phyloP scores from a whole-genome alignment of 1,284 basidiomycete species.

The Pseudozyma flocculosa region DNA sequence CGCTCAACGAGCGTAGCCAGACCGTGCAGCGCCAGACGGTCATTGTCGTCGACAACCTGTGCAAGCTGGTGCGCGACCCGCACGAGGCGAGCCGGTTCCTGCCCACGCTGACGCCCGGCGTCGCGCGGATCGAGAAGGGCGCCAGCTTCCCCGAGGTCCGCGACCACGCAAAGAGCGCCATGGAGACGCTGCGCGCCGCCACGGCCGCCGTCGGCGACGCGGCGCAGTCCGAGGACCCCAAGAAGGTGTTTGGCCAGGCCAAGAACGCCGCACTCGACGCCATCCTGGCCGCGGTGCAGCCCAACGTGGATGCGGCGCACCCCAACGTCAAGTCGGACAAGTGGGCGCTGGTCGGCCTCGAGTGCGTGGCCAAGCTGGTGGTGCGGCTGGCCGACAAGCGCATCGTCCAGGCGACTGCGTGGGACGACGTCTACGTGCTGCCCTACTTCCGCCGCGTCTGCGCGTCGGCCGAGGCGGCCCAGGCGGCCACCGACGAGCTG shows the following conservation, averaged over 20 bases:
- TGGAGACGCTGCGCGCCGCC: conserved; percentile 47
- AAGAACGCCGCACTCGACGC: conserved; percentile 41
- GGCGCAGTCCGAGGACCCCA: conserved; percentile 44
- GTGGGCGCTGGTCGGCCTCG: conserved; percentile 46
- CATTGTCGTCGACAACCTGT: conserved; percentile 92
- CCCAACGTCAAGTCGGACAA: conserved; percentile 44
- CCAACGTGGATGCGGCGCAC: conserved; percentile 37
- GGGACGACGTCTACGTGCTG: conserved; percentile 56
- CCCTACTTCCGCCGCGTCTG: conserved; percentile 59
- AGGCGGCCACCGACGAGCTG: conserved; percentile 44
- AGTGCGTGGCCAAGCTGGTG: conserved; percentile 46
- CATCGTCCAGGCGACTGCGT: conserved; percentile 48
- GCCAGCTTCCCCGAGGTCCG: conserved; percentile 92
- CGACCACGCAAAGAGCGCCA: conserved; percentile 52
- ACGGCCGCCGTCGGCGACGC: conserved; percentile 35
- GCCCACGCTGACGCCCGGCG: conserved; percentile 83
- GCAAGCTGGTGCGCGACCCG: conserved; percentile 93
- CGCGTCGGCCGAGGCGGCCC: conserved; percentile 38
- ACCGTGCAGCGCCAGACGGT: conserved; percentile 66
- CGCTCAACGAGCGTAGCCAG: conserved; percentile 93
- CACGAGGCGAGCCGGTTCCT: conserved; percentile 86
- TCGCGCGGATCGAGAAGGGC: conserved; percentile 83
- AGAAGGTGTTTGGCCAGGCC: conserved; percentile 39
- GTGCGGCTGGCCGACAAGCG: conserved; percentile 56
- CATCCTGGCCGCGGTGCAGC: conserved; percentile 37